phyloP scores from a whole-genome alignment of 148 eudicot species.

The Polygonum maritimum region DNA sequence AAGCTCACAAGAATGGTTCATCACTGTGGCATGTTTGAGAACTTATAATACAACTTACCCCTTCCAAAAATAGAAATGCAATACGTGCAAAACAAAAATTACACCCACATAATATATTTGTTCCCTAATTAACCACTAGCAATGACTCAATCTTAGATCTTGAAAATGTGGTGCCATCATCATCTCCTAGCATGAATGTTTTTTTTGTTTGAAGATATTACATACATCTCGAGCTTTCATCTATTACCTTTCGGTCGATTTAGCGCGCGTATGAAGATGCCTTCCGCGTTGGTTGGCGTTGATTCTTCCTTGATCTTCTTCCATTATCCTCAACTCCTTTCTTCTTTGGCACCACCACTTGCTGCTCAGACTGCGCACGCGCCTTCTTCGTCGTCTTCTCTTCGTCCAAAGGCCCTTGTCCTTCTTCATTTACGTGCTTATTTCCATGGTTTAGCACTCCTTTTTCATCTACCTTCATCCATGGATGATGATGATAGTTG shows the following conservation, averaged over 20 bases:
- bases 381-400: not conserved
- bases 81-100: not conserved
- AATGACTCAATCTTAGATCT: not conserved
- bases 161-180: not conserved
- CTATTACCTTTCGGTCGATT: not conserved
- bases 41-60: not conserved
- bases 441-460: not conserved
- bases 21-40: too few species aligned
- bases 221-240: too few species aligned
- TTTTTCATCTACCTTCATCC: not conserved
- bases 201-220: too few species aligned
- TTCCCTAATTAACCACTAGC: not conserved
- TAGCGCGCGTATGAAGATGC: not conserved
- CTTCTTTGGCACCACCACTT: not conserved
- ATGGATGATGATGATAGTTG: slow-evolving; percentile 4
- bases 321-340: not conserved
- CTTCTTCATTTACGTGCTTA: not conserved
- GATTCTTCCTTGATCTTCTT: not conserved
- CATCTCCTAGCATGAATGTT: not conserved
- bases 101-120: not conserved
- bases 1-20: too few species aligned
- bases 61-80: not conserved
- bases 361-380: not conserved
- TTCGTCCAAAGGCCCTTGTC: not conserved
- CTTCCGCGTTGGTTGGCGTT: not conserved